These are phyloP conservation scores for Pichia gijzeniarum DNA, from an alignment of 805 yeast species.

Conservation along the genomic window DNA sequence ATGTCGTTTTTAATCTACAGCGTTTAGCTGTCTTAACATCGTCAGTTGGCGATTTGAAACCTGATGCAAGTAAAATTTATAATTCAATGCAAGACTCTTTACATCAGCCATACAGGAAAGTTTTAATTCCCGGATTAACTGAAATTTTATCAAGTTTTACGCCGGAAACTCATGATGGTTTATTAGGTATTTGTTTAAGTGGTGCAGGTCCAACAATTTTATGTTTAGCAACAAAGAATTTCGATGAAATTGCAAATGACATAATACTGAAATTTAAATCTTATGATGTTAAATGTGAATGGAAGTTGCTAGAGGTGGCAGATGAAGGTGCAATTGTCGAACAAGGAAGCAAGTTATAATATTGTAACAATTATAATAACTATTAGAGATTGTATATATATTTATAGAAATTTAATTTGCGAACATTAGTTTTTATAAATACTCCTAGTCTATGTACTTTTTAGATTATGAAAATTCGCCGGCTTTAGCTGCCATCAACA, in stretches of 20 bases:
- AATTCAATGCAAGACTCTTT: slow-evolving; percentile 95
- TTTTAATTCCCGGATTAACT: slow-evolving; percentile 83
- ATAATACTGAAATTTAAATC: slow-evolving; percentile 64
- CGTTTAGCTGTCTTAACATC: slow-evolving; percentile 88
- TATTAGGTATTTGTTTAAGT: slow-evolving; percentile 88
- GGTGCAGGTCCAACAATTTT: slow-evolving; percentile 98
- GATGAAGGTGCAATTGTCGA: slow-evolving; percentile 74
- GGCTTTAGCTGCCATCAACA: slow-evolving; percentile 95
- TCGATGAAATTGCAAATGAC: slow-evolving; percentile 71
- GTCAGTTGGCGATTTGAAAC: slow-evolving; percentile 75
- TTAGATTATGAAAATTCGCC: slow-evolving; percentile 60
- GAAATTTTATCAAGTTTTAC: slow-evolving; percentile 76
- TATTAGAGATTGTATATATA: too few relatives aligned
- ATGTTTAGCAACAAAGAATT: slow-evolving; percentile 86
- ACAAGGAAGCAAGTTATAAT: slow-evolving; percentile 26
- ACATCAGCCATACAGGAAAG: slow-evolving; percentile 95
- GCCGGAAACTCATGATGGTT: slow-evolving; percentile 75
- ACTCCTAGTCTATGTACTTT: background rate
- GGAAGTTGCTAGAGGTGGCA: slow-evolving; percentile 84
- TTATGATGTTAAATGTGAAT: slow-evolving; percentile 62
- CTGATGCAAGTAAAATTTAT: slow-evolving; percentile 75
- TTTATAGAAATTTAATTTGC: slow-evolving; percentile 8
- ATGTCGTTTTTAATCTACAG: slow-evolving; percentile 88
- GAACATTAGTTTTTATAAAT: slow-evolving; percentile 14
- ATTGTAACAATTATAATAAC: too few relatives aligned